Evolutionary conservation across 148 eudicot genomes (phyloP).

Genomic region (Limonium bicolor): DNA sequence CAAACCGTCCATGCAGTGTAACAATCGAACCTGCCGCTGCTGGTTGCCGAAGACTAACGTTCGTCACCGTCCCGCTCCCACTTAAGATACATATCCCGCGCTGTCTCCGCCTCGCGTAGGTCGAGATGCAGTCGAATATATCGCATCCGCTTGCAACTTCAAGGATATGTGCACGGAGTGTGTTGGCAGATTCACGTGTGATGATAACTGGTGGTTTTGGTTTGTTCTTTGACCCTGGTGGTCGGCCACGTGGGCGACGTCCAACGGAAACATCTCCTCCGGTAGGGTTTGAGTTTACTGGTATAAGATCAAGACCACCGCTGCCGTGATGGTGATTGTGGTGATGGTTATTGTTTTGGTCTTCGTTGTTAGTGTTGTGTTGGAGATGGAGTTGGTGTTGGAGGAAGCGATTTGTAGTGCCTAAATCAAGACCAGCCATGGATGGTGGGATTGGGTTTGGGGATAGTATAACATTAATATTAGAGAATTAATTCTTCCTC

Average conservation of each 20-base stretch:
- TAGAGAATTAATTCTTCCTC: too few species aligned
- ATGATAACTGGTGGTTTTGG: conserved; percentile 32
- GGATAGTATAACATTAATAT: too few species aligned
- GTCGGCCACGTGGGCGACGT: conserved; percentile 33
- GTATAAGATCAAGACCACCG: too few species aligned
- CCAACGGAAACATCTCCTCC: too few species aligned
- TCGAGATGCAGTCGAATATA: conserved; percentile 16
- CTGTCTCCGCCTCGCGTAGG: conserved; percentile 22
- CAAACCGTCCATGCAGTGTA: conserved; percentile 28
- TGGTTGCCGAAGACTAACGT: conserved; percentile 27
- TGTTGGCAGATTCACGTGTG: conserved; percentile 26
- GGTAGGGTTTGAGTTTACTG: too few species aligned
- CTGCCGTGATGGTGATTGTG: too few species aligned
- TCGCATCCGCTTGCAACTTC: conserved; percentile 29
- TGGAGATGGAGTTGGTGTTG: too few species aligned
- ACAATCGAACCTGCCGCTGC: conserved; percentile 24
- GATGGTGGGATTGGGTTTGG: too few species aligned
- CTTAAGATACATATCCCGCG: conserved; percentile 27
- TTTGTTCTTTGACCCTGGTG: conserved; percentile 37
- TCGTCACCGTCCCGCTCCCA: conserved; percentile 25
- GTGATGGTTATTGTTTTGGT: too few species aligned
- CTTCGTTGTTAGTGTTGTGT: too few species aligned
- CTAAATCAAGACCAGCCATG: too few species aligned
- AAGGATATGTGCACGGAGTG: conserved; percentile 25
- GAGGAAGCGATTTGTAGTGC: too few species aligned